These are phyloP conservation scores for Antarctomyces pellizariae DNA, from an alignment of 495 filamentous ascomycete species.

Conservation along the genomic window DNA sequence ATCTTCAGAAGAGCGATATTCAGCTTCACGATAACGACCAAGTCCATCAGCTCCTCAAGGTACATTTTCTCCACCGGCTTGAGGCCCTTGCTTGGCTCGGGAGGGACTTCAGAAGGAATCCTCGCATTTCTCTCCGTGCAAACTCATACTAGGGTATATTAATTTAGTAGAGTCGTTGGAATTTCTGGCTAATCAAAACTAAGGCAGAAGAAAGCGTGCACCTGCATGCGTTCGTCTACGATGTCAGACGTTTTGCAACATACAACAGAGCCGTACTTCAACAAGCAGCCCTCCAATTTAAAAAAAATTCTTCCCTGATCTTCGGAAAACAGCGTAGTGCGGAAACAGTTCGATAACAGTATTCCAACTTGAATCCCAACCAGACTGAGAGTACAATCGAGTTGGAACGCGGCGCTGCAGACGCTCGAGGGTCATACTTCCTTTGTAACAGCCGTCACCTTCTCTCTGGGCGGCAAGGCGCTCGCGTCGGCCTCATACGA, in stretches of 20 bases:
- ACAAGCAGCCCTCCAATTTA: no score
- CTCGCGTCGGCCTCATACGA: conserved; percentile 16
- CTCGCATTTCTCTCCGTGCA: conserved; percentile 3
- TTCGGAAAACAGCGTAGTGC: no score
- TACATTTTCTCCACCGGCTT: conserved; percentile 4
- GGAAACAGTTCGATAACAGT: no score
- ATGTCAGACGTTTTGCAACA: no score
- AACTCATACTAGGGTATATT: conserved; percentile 4
- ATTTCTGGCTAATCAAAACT: no score
- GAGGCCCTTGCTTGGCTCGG: conserved; percentile 4
- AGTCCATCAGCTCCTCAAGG: conserved; percentile 3
- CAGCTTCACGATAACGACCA: conserved; percentile 2
- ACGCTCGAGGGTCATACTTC: conserved; percentile 12
- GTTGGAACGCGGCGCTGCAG: conserved; percentile 4
- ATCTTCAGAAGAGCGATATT: conserved; percentile 2
- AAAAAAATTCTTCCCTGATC: no score
- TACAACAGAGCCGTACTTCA: no score
- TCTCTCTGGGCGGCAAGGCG: conserved; percentile 13
- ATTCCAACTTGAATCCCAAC: conserved; percentile 1
- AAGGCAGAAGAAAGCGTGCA: no score
- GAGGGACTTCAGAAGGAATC: conserved; percentile 6
- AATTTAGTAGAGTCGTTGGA: no score
- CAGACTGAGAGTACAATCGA: neutral
- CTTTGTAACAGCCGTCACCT: conserved; percentile 10
- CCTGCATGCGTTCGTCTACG: no score